Evolutionary conservation across 2,329 filamentous ascomycete genomes (phyloP), one percentile per base, ranked within the genome.

Genomic region (Aplosporella prunicola): DNA sequence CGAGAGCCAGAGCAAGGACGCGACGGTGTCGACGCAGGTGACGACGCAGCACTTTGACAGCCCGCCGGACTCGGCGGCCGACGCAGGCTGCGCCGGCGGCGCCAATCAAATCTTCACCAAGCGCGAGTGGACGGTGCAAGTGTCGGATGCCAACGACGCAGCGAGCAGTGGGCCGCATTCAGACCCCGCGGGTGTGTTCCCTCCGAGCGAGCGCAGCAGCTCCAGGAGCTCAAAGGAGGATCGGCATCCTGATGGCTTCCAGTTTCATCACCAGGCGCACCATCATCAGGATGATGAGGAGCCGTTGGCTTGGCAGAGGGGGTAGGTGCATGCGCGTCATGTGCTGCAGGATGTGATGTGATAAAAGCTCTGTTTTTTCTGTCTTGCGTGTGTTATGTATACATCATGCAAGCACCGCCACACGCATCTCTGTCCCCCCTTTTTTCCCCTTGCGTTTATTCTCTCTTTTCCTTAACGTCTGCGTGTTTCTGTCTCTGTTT

Each of bases 111-210:
- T 36, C 20, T 36, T 17, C 20, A 29, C 25, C 5, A 36, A 36
- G 26, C 25, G 34, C 25, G 34, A 36, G 24, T 25, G 29, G 7
- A 36, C 34, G 9, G 34, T 36, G 34, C 34, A 36, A 15, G 26
- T 36, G 8, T 36, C 34, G 5, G 34, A 36, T 15, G 14, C 34
- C 4, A 18, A 36, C 18, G 34, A 29, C 9, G 9, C 6, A n/a
- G 11, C 16, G 14, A 2, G 34, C 23, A 11, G 27, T 27, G 1
- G 23, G 22, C 7, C 34, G 34, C 26, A 22, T 9, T 30, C 26
- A 11, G 34, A 30, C 25, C 18, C 10, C 3, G 34, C 34, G n/a
- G n/a, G n/a, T n/a, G n/a, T n/a, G n/a, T n/a, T n/a, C n/a, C n/a
- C n/a, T n/a, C n/a, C n/a, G n/a, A n/a, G n/a, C n/a, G n/a, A n/a